phyloP scores from a whole-genome alignment of 2,329 filamentous ascomycete genomes.

The Claviceps sp. region DNA sequence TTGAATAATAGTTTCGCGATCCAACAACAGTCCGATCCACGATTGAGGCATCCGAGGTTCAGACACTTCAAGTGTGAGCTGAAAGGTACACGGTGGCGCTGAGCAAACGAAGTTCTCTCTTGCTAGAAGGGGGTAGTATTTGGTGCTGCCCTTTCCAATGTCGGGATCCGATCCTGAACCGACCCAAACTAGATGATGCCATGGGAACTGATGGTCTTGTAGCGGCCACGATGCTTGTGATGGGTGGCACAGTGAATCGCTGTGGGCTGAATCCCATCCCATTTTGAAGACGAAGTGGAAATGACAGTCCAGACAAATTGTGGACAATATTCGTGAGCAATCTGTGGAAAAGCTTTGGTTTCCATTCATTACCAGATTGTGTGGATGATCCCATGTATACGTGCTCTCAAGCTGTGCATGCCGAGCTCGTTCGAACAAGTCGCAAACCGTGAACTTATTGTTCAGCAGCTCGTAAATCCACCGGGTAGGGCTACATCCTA shows the following conservation, averaged over 20 bases:
- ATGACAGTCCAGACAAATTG: constrained; percentile 27
- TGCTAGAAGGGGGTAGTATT: constrained; percentile 26
- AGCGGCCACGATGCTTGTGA: constrained; percentile 22
- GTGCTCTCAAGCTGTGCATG: constrained; percentile 16
- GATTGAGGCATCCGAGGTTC: constrained; percentile 30
- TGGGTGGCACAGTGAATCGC: constrained; percentile 17
- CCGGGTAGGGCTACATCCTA: constrained; percentile 26
- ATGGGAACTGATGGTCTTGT: constrained; percentile 21
- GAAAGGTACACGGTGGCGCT: constrained; percentile 26
- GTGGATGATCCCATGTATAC: constrained; percentile 22
- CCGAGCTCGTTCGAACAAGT: constrained; percentile 22
- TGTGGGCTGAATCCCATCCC: constrained; percentile 18
- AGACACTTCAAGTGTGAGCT: constrained; percentile 34
- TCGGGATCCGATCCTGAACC: constrained; percentile 16
- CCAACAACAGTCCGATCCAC: constrained; percentile 31
- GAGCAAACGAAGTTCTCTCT: constrained; percentile 29
- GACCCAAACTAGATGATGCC: constrained; percentile 26
- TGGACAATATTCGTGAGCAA: constrained; percentile 18
- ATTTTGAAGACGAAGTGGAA: constrained; percentile 29
- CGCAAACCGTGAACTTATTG: constrained; percentile 23
- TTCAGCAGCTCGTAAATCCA: constrained; percentile 28
- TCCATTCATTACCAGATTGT: constrained; percentile 24
- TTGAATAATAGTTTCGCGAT: constrained; percentile 28
- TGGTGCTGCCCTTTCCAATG: constrained; percentile 13
- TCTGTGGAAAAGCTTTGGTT: constrained; percentile 22